Base-by-base conservation (phyloP, 805 yeast species). In the Yarrowia bubula region DNA sequence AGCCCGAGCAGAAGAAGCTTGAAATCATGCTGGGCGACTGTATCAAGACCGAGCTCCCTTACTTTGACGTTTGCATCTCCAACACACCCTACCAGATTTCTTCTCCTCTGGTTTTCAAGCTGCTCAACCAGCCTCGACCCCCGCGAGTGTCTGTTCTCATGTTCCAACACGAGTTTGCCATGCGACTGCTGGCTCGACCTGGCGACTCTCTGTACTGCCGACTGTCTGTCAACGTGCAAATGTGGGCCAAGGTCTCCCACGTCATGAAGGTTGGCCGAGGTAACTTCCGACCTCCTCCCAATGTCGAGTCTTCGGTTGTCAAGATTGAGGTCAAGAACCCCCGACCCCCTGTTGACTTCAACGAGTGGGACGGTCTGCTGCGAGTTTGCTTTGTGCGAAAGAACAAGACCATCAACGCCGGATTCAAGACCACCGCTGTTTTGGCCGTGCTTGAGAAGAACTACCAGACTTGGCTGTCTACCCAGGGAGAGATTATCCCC, bases 221-320 rank as follows among this genome's bases (percentile, higher is more conserved):
- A 72, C 81, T 95, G 64, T 88, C 96, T 37, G 98, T 97, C 35
- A 95, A 95, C 73, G 98, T 95, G 1, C 99, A 95, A 74, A 93
- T 95, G 98, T 95, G 98, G 98, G 97, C 98, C n/a, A 90, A 90
- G 69, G 98, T 95, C 14, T 92, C 96, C 8, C 99, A 95, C 75
- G 90, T 95, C 64, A 95, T 95, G 99, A 95, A 95, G 77, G 99
- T 95, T 35, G 98, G 98, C 28, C 89, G 86, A 74, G 95, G 95
- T 74, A 95, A 95, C 74, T 95, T 95, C 80, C 83, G 97, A 71
- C 99, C 99, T 28, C 99, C 99, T 10, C 99, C 99, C 66, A 92
- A 95, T 76, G 99, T 95, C 66, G 99, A 95, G 76, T 92, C 98
- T 0, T 88, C 96, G 39, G 99, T 95, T 55, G 98, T 95, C 17